Conservation (phyloP, 495 filamentous ascomycete genomes). For the Penicillium egyptiacum region DNA sequence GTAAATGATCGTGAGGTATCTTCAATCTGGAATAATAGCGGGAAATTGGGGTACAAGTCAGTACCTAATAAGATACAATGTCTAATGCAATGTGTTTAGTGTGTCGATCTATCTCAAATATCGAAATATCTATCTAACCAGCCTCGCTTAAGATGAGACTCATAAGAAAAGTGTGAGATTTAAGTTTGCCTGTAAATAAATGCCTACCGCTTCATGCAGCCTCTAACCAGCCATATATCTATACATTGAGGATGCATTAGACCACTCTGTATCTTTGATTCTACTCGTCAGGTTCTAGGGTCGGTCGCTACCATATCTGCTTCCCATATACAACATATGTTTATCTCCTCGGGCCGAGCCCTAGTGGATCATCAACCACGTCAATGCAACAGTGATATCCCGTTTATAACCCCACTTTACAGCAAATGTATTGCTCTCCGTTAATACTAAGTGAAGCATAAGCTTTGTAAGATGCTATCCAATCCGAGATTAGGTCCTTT, state of each 20-base stretch:
- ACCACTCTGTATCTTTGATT: neutral
- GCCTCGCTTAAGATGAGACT: neutral
- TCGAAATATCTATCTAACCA: neutral
- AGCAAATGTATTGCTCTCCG: neutral
- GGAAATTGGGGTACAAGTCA: neutral
- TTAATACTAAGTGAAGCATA: neutral
- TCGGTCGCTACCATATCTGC: neutral
- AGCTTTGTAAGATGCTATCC: neutral
- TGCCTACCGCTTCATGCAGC: slow-evolving; percentile 17
- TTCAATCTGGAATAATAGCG: neutral
- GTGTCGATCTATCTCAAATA: neutral
- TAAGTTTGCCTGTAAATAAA: slow-evolving; percentile 2
- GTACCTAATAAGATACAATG: neutral
- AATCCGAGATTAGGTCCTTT: neutral
- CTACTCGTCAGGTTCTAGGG: neutral
- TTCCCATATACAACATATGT: too few species aligned
- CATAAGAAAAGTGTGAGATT: neutral
- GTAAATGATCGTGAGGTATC: neutral
- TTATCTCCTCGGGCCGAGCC: neutral
- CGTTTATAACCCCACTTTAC: neutral
- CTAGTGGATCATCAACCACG: too few species aligned
- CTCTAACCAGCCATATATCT: neutral
- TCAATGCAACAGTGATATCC: neutral
- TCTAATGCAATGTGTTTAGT: neutral
- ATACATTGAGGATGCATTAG: neutral